These are phyloP conservation scores for Microbotryum violaceum DNA, from an alignment of 1,284 basidiomycete genomes.

Conservation along the genomic window DNA sequence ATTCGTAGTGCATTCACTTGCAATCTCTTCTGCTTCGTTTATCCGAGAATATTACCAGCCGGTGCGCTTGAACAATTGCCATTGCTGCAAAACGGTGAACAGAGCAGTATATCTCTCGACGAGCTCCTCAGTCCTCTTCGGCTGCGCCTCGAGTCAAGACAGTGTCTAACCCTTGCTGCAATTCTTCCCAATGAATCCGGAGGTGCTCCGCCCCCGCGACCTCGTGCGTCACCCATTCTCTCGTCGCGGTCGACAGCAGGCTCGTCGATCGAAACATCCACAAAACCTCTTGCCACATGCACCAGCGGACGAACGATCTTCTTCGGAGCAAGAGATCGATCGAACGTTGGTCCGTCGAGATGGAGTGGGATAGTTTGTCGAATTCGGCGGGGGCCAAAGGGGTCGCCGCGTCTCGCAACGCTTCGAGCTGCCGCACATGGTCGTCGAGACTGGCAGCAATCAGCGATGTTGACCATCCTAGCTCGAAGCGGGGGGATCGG, in stretches of 20 bases:
- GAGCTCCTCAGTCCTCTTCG: too few species aligned
- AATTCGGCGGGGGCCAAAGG: constrained; percentile 9
- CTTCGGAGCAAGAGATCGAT: constrained; percentile 25
- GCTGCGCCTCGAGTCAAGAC: too few species aligned
- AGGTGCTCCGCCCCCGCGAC: neutral
- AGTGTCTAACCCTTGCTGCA: neutral
- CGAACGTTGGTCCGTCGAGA: constrained; percentile 27
- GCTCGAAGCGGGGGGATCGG: neutral
- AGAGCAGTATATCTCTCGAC: too few species aligned
- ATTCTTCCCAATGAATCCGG: neutral
- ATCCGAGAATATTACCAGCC: too few species aligned
- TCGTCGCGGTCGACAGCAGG: constrained; percentile 4
- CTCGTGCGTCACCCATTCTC: constrained; percentile 4
- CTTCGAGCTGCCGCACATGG: constrained; percentile 6
- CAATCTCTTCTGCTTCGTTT: too few species aligned
- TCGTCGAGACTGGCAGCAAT: neutral
- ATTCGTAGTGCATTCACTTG: too few species aligned
- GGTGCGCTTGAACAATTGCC: too few species aligned
- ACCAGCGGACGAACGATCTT: constrained; percentile 30
- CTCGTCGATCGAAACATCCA: constrained; percentile 20
- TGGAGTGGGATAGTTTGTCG: constrained; percentile 13
- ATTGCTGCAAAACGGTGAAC: too few species aligned
- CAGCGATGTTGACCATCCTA: neutral
- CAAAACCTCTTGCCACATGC: constrained; percentile 30
- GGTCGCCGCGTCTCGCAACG: constrained; percentile 8